Evolutionary conservation across 192 early-diverging fungal species (phyloP).

Genomic region (Backusella psychrophila): DNA sequence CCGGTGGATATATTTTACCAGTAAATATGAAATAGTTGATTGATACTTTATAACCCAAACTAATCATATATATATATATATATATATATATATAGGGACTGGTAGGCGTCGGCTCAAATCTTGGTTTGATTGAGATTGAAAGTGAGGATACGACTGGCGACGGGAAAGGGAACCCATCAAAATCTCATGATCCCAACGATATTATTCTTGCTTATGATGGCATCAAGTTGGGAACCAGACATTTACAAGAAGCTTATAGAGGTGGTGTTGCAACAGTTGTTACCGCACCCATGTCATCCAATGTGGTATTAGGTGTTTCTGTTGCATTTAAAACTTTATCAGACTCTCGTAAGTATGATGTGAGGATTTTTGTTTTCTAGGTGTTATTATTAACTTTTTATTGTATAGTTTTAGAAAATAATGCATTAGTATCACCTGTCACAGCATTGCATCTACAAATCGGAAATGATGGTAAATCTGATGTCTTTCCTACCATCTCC

Average conservation of each 20-base stretch:
- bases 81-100: conserved; percentile 41
- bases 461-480: conserved; percentile 44
- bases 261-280: conserved; percentile 59
- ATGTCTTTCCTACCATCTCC: conserved; percentile 47
- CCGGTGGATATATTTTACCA: conserved; percentile 60
- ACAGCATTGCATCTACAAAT: conserved; percentile 62
- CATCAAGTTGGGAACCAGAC: conserved; percentile 55
- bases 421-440: conserved; percentile 44
- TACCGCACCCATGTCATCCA: conserved; percentile 48
- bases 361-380: not conserved
- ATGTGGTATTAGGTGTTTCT: conserved; percentile 56
- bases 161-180: conserved; percentile 38
- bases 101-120: conserved; percentile 47
- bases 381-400: not conserved
- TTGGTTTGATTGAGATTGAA: conserved; percentile 69
- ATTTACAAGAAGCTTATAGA: conserved; percentile 58
- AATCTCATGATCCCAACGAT: conserved; percentile 6
- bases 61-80: not conserved
- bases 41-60: not conserved
- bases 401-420: not conserved
- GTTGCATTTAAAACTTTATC: conserved; percentile 67
- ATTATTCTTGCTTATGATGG: conserved; percentile 57
- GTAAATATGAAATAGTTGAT: conserved; percentile 29
- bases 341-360: conserved; percentile 37
- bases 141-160: conserved; percentile 59